Evolutionary conservation across 2,329 filamentous ascomycete genomes (phyloP), one percentile per base, ranked within the genome.

Genomic region (Gaeumannomyces sp.): DNA sequence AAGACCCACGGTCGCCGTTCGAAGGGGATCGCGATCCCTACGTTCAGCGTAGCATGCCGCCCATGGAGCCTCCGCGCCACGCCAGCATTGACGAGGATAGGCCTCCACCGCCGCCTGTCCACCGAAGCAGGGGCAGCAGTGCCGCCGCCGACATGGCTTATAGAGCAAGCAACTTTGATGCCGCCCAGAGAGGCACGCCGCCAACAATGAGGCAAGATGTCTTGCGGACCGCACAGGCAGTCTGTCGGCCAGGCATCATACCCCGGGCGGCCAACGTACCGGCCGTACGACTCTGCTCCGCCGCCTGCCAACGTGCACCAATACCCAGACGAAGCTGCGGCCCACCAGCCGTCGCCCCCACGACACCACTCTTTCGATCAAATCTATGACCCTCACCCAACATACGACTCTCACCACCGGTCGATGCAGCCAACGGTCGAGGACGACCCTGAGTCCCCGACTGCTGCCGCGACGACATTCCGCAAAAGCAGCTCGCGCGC

Each of bases 361-460:
- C 78, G 80, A 57, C 81, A 85, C 64, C 77, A 81, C 64, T 82
- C 84, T 0, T 83, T 83, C 65, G 83, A 87, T 66, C 71, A 74
- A 33, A 72, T 72, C 25, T 81, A 78, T 69, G 82, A 53, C 45
- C 45, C 45, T 53, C 45, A 53, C 45, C 45, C 45, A 4, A 7
- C 22, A 11, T 53, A 53, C n/a, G 45, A 81, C 64, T 70, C 74
- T 53, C 80, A 80, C 57, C 76, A 78, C 70, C 78, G 79, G 65
- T 80, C 81, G 0, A 82, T 86, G 83, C 86, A 87, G 69, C 85
- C 83, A 3, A 88, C 83, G 8, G 85, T 86, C 7, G 87, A 89
- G 71, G 87, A 89, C 67, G 85, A 82, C 7, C 85, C 86, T 4
- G 85, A 87, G 61, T 82, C 83, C 1, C 77, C 79, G 1, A 71